Evolutionary conservation across 139 green algal genomes (phyloP), one percentile per base, ranked within the genome.

Genomic region (Haematococcus lacustris): DNA sequence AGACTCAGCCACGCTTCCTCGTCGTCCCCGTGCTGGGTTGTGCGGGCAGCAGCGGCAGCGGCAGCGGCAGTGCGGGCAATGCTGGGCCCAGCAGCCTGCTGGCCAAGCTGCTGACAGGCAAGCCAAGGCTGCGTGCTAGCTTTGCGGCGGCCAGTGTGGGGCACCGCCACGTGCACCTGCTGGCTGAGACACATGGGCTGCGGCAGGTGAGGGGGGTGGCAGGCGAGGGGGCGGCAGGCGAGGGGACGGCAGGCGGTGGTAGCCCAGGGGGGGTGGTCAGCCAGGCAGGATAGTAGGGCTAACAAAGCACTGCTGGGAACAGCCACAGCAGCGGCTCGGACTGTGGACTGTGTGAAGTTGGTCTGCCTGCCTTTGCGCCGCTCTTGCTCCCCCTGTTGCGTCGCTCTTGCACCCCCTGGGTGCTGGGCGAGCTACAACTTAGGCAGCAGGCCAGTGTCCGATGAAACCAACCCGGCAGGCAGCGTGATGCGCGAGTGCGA

Each of bases 131-230:
- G 3, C 17, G 39, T n/a, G 76, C 75, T 3, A 3, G 30, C 35
- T 89, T 89, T 57, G 66, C 66, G 3, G 75, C 71, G 25, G 75
- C 78, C 4, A 86, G 73, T 3, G 66, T 91, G 30, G 86, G 86
- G 13, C 73, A 82, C 61, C 72, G 76, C 33, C 83, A 89, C 70
- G 63, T 80, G 50, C 86, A 91, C 72, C 26, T 91, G 60, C 38
- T 87, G 38, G 66, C 61, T 1, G 37, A 51, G 21, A 43, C 82
- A 53, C 50, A 79, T 38, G 53, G 51, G 4, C 57, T 88, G 23
- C 28, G n/a, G 0, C 39, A 68, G 38, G 60, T 83, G 67, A 50
- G 66, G 39, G 5, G 37, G 7, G 6, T 5, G 17, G 57, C n/a
- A n/a, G n/a, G n/a, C n/a, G n/a, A n/a, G n/a, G n/a, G n/a, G n/a